A percentile compares a stretch with the other conserved stretches of the same genome.
phyloP scores from a whole-genome alignment of 2,329 filamentous ascomycete species.

The Hypomyces perniciosus region DNA sequence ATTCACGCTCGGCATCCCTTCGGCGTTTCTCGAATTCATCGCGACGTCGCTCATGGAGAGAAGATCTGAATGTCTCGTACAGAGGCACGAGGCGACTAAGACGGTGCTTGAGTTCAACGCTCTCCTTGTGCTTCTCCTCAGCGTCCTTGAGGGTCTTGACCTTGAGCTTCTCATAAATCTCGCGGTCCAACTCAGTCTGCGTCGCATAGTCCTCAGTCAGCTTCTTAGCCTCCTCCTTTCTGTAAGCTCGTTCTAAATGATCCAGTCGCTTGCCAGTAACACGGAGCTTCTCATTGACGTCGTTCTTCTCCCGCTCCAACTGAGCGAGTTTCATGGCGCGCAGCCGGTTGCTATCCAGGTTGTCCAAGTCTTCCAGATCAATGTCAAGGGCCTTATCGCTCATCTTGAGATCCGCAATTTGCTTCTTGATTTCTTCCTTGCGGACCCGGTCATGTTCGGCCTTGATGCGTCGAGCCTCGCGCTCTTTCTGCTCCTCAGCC shows the following conservation, averaged over 20 bases:
- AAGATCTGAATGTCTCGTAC: constrained; percentile 78
- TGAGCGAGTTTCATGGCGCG: constrained; percentile 93
- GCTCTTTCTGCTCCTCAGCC: constrained; percentile 85
- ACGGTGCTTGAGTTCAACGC: constrained; percentile 88
- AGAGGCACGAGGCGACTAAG: constrained; percentile 75
- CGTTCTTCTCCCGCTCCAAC: constrained; percentile 96
- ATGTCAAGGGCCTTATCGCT: constrained; percentile 71
- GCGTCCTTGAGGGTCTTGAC: constrained; percentile 71
- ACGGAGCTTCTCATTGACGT: constrained; percentile 83
- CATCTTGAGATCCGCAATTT: constrained; percentile 85
- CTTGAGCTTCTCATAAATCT: constrained; percentile 74
- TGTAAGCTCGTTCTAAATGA: constrained; percentile 93
- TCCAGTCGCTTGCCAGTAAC: constrained; percentile 94
- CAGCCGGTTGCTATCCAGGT: constrained; percentile 82
- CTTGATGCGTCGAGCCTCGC: constrained; percentile 78
- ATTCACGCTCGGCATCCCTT: constrained; percentile 83
- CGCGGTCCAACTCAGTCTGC: constrained; percentile 72
- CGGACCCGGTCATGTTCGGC: constrained; percentile 85
- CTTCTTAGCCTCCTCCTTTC: constrained; percentile 93
- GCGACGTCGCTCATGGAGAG: constrained; percentile 78
- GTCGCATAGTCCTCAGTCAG: constrained; percentile 75
- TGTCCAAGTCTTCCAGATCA: constrained; percentile 74
- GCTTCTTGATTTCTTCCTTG: constrained; percentile 89
- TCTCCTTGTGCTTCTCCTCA: constrained; percentile 84
- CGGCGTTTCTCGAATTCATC: constrained; percentile 95